phyloP scores from a whole-genome alignment of 2,329 filamentous ascomycete genomes.

The Dothistroma septosporum region DNA sequence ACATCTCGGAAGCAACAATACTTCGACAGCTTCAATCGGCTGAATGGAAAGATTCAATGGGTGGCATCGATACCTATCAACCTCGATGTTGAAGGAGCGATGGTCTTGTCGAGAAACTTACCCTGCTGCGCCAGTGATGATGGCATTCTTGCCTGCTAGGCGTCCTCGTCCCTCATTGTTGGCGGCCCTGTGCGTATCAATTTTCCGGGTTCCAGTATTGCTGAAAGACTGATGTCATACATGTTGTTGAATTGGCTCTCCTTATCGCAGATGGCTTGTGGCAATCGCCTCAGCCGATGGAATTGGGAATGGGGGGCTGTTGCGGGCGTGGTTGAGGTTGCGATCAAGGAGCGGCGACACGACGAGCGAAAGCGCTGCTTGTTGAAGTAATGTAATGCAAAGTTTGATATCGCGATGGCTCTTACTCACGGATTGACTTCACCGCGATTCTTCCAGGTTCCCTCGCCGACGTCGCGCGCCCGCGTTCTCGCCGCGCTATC shows the following conservation, averaged over 20 bases:
- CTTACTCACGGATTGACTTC: background rate
- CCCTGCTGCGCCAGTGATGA: constrained; percentile 84
- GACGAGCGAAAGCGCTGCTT: background rate
- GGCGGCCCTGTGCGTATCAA: constrained; percentile 11
- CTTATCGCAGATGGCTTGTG: background rate
- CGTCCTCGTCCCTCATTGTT: constrained; percentile 37
- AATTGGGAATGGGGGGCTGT: background rate
- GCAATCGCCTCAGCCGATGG: background rate
- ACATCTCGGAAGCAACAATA: background rate
- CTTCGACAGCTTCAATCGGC: no score
- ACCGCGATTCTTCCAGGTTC: background rate
- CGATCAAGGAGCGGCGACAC: background rate
- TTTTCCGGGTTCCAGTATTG: background rate
- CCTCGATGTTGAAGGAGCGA: background rate
- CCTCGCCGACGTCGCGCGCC: background rate
- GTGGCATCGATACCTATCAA: background rate
- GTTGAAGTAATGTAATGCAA: background rate
- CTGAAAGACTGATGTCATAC: constrained; percentile 7
- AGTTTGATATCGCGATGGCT: background rate
- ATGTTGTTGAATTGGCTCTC: constrained; percentile 18
- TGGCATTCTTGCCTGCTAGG: constrained; percentile 62
- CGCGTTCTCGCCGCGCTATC: background rate
- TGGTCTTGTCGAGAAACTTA: constrained; percentile 44
- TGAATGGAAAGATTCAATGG: background rate
- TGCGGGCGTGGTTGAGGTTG: background rate